These are phyloP conservation scores for Porphyrellus cyaneotinctus DNA, from an alignment of 768 basidiomycete species.

Conservation along the genomic window DNA sequence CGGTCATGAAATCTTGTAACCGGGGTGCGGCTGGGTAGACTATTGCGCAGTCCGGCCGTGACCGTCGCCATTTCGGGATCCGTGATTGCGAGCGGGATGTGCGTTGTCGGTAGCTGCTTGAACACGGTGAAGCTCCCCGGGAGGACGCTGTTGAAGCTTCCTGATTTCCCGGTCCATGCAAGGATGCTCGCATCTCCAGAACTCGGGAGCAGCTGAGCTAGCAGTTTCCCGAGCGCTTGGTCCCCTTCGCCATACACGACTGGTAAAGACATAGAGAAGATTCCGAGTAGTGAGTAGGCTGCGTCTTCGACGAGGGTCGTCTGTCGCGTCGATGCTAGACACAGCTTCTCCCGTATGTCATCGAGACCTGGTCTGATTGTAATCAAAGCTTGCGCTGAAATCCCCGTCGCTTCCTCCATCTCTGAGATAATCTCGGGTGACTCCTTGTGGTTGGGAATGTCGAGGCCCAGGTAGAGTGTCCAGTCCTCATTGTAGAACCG, in stretches of 20 bases:
- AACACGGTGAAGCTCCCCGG: background rate
- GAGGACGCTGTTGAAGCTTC: background rate
- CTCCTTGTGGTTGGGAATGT: no score
- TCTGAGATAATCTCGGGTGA: slow-evolving; percentile 1
- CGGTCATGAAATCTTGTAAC: background rate
- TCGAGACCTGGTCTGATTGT: background rate
- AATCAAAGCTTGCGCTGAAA: background rate
- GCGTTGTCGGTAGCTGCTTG: background rate
- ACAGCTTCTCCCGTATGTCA: background rate
- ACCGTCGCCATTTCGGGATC: background rate
- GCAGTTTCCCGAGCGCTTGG: background rate
- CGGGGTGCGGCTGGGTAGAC: background rate
- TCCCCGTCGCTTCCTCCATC: background rate
- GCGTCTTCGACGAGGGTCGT: background rate
- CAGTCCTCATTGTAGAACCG: no score
- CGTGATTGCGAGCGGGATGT: background rate
- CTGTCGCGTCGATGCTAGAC: background rate
- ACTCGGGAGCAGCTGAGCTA: background rate
- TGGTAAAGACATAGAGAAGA: background rate
- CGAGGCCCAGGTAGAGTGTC: no score
- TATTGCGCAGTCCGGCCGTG: background rate
- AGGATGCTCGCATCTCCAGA: background rate
- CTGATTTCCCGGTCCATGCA: no score
- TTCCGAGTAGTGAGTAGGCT: no score
- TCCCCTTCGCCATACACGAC: background rate